Percentiles rank a stretch among this genome's conserved stretches.
These are phyloP conservation scores for Neonothopanus nambi DNA, from an alignment of 1,284 basidiomycete genomes.

Conservation along the genomic window DNA sequence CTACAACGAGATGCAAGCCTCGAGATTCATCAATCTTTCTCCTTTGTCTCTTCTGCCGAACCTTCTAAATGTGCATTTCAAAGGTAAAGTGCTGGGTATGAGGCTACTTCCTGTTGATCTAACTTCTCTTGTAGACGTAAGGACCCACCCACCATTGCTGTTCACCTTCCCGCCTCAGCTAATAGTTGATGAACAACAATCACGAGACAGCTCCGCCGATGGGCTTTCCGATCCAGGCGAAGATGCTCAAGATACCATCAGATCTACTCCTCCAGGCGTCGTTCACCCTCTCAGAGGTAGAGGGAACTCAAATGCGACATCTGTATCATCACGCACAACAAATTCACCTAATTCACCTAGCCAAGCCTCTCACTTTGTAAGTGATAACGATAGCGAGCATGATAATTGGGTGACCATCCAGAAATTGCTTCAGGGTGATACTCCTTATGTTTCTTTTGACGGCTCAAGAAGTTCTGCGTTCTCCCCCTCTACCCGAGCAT, in stretches of 20 bases:
- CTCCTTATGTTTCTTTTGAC: conserved; percentile 48
- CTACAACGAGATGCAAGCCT: conserved; percentile 66
- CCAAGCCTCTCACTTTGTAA: not conserved
- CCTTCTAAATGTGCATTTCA: conserved; percentile 56
- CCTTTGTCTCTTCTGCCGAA: conserved; percentile 64
- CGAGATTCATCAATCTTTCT: conserved; percentile 63
- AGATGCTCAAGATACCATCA: conserved; percentile 37
- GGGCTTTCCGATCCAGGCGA: conserved; percentile 24
- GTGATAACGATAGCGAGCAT: conserved; percentile 22
- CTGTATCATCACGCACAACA: not conserved
- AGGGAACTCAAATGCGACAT: not conserved
- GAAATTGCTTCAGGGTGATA: conserved; percentile 35
- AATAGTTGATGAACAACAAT: conserved; percentile 20
- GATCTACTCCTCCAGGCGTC: conserved; percentile 24
- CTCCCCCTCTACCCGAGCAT: conserved; percentile 36
- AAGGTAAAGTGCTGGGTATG: conserved; percentile 38
- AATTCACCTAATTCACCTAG: not conserved
- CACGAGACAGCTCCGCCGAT: conserved; percentile 15
- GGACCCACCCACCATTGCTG: conserved; percentile 60
- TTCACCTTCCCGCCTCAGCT: conserved; percentile 54
- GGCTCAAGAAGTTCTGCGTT: conserved; percentile 40
- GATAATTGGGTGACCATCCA: conserved; percentile 34
- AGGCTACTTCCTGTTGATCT: not conserved
- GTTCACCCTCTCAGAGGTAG: conserved; percentile 1
- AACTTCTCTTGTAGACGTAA: conserved; percentile 46